Evolutionary conservation across 108 stramenopile species (phyloP), one percentile per base, ranked within the genome.

Genomic region (Nitzschia putrida): DNA sequence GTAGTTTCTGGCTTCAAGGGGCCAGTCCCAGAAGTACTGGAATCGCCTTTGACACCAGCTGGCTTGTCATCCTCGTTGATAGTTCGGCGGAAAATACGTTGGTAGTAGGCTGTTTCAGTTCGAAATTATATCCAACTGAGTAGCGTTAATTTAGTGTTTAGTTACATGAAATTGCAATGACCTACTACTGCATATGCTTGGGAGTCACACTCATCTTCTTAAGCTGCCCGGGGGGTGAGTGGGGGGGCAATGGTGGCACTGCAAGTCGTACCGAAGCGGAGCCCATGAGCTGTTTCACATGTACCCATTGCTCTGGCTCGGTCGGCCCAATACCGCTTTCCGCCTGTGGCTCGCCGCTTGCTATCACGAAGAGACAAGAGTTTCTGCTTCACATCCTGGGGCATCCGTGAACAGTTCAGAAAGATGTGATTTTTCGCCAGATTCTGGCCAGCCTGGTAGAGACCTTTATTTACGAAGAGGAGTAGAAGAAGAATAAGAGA

Each of bases 251-350:
- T 34, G 29, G n/a, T n/a, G 4, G 29, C 47, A 49, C 47, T 49
- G 9, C 44, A 11, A 13, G 44, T 11, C 3, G 1, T 55, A 3
- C 8, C 22, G 20, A 68, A 68, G 2, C 67, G 53, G 38, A 68
- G 67, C 7, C 67, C 67, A 20, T 51, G 16, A 21, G 23, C 26
- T 23, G 25, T 22, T 68, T 68, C 55, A 25, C 29, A 68, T 34
- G 66, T 42, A 12, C 72, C 72, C 7, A 75, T 50, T 0, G 24
- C 9, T 42, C 42, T 43, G 13, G 74, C 69, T 3, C 60, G 23
- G 8, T 86, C 88, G 18, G 77, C 67, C 88, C 88, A 89, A 66
- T 86, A 89, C 21, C 77, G 68, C 64, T 89, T 89, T 51, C 88
- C 70, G 18, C 85, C 83, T 6, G 26, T 42, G 10, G 85, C 83